phyloP scores from a whole-genome alignment of 495 filamentous ascomycete species.

The Halenospora varia region DNA sequence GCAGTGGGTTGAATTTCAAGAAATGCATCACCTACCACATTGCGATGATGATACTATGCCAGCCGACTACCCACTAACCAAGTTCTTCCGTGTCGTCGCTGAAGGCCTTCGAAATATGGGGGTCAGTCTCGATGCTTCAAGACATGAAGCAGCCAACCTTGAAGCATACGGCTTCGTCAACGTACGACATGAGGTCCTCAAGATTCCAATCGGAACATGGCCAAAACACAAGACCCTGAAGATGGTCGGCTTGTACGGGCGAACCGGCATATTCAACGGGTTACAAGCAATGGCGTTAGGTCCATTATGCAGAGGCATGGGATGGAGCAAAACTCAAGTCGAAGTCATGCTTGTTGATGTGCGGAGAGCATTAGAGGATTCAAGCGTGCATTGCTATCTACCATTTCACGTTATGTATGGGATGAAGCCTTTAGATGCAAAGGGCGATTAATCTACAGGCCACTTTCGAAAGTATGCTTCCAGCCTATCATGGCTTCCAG shows the following conservation, averaged over 20 bases:
- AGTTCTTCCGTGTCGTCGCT: slow-evolving; percentile 29
- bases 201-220: slow-evolving; percentile 52
- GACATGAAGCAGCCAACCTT: slow-evolving; percentile 44
- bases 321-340: slow-evolving; percentile 15
- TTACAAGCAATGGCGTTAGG: slow-evolving; percentile 40
- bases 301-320: slow-evolving; percentile 4
- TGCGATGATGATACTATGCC: slow-evolving; percentile 15
- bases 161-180: slow-evolving; percentile 57
- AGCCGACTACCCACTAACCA: slow-evolving; percentile 24
- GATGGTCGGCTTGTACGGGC: slow-evolving; percentile 41
- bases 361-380: slow-evolving; percentile 21
- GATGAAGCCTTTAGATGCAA: slow-evolving; percentile 5
- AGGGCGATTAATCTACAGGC: neutral
- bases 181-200: slow-evolving; percentile 38
- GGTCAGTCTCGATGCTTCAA: slow-evolving; percentile 37
- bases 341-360: slow-evolving; percentile 23
- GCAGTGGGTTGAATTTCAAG: slow-evolving; percentile 57
- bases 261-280: slow-evolving; percentile 36
- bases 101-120: slow-evolving; percentile 23
- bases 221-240: slow-evolving; percentile 48
- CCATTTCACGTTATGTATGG: slow-evolving; percentile 16
- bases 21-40: slow-evolving; percentile 34
- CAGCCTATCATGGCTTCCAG: neutral
- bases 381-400: slow-evolving; percentile 19
- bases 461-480: neutral